Conservation (phyloP, 345 rosid species). For the Salix purpurea region DNA sequence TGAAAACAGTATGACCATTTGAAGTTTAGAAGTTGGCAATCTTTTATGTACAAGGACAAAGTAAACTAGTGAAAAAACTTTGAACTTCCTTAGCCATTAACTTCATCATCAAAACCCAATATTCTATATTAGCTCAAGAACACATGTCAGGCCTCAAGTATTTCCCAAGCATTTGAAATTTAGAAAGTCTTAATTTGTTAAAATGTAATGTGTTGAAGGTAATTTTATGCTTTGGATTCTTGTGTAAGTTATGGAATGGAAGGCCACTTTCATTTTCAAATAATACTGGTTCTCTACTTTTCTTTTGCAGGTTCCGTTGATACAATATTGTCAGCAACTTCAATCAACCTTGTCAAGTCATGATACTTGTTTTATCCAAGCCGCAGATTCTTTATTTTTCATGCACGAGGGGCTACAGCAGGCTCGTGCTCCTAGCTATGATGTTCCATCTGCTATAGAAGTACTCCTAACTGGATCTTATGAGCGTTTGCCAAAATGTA, state of each 20-base stretch:
- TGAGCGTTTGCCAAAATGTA: constrained; percentile 82
- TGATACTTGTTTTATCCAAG: constrained; percentile 85
- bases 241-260: neutral
- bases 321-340: constrained; percentile 80
- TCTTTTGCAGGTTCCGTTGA: constrained; percentile 74
- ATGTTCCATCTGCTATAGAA: constrained; percentile 92
- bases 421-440: constrained; percentile 97
- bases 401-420: constrained; percentile 98
- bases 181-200: neutral
- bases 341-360: constrained; percentile 81
- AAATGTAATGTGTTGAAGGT: neutral
- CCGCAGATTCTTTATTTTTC: constrained; percentile 88
- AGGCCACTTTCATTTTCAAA: neutral
- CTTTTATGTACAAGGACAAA: neutral
- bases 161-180: neutral
- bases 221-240: neutral
- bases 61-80: neutral
- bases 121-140: neutral
- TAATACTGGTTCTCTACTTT: constrained; percentile 1
- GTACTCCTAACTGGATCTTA: constrained; percentile 81
- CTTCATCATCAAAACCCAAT: neutral
- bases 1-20: neutral
- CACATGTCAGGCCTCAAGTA: neutral
- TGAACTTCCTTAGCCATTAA: neutral
- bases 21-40: neutral